Evolutionary conservation across 305 asterid species (phyloP), one percentile per base, ranked within the genome.

Genomic region (Caryopteris hybrid): DNA sequence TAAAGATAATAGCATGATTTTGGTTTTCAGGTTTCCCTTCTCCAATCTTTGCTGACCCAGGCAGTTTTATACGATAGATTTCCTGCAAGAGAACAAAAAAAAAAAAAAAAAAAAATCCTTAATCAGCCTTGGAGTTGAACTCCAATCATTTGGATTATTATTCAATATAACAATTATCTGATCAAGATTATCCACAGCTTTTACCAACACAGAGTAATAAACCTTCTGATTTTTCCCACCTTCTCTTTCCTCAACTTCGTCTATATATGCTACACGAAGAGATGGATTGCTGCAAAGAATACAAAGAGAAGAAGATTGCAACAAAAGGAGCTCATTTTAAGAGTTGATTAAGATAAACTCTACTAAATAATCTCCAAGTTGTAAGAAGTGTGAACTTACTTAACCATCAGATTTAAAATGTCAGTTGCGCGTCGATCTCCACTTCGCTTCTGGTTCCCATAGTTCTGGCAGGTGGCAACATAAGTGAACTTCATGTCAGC

Each of bases 21-120:
- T 89, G 96, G 80, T 89, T 89, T 81, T 89, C 96, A 50, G 96
- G 96, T 72, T 89, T 89, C 68, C 96, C 96, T 85, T 89, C 96
- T 76, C 96, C 96, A 52, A 89, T 68, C 75, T 89, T 89, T 68
- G 95, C 95, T 61, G 88, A 17, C 45, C 96, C 96, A 17, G 96
- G 96, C 74, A 89, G 79, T 78, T 85, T 89, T 83, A 89, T 87
- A 41, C 96, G 87, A 81, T 85, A 90, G 66, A 88, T 90, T 86
- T 90, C 96, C 96, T 90, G 69, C 76, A 83, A 23, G 43, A 38
- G 42, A 61, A 22, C 65, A 73, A 72, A 69, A 33, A 58, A 64
- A 80, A 66, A 45, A n/a, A n/a, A n/a, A n/a, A n/a, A n/a, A n/a
- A n/a, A n/a, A n/a, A n/a, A n/a, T n/a, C n/a, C n/a, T 46, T 21